phyloP scores from a whole-genome alignment of 352 stramenopile genomes.

The Phytophthora nicotianae region DNA sequence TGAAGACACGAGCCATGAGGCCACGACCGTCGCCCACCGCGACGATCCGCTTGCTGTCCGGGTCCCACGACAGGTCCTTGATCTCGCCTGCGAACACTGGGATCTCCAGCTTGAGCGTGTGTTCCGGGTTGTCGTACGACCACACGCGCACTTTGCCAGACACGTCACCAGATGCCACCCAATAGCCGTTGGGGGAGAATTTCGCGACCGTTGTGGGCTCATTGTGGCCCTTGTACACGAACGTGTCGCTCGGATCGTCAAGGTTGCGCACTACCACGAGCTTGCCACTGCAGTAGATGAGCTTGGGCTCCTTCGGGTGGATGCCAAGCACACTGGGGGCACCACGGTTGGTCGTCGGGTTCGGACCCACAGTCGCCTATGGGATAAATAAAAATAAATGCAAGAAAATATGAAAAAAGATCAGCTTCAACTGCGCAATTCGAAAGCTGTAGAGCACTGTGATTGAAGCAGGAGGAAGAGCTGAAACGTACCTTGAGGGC shows the following conservation, averaged over 20 bases:
- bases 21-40: constrained; percentile 86
- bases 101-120: constrained; percentile 95
- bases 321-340: constrained; percentile 70
- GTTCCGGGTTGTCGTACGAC: constrained; percentile 97
- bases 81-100: constrained; percentile 90
- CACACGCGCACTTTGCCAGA: constrained; percentile 95
- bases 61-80: constrained; percentile 96
- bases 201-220: constrained; percentile 91
- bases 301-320: constrained; percentile 87
- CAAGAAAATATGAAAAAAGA: background rate
- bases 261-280: constrained; percentile 91
- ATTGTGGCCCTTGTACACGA: constrained; percentile 97
- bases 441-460: background rate
- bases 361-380: constrained; percentile 67
- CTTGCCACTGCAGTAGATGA: constrained; percentile 94
- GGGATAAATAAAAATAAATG: constrained; percentile 3
- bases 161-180: constrained; percentile 91
- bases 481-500: constrained; percentile 32
- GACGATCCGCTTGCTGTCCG: constrained; percentile 95
- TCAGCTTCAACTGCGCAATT: constrained; percentile 8
- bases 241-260: constrained; percentile 82
- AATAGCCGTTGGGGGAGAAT: constrained; percentile 95
- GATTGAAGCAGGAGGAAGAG: background rate
- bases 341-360: constrained; percentile 75
- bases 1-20: constrained; percentile 89